Evolutionary conservation across 2,329 filamentous ascomycete species (phyloP), one percentile per base, ranked within the genome.

Genomic region (Apiospora arundinis): DNA sequence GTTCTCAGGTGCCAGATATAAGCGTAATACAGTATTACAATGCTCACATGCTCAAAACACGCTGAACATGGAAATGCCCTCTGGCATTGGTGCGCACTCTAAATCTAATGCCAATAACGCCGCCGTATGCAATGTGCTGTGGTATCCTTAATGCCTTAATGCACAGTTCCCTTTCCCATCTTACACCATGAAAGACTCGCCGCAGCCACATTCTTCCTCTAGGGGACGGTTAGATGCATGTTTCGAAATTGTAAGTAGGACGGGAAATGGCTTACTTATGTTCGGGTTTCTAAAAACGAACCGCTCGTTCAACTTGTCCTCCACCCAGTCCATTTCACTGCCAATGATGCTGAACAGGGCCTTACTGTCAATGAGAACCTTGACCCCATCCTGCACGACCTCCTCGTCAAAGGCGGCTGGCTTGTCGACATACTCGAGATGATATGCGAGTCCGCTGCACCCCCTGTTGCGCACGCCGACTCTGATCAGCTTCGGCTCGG

Each of bases 251-350:
- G 18, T 21, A 11, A 21, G 42, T 18, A 42, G 37, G 5, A 16
- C 9, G 32, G 52, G 40, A 9, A n/a, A 6, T 1, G 5, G 14
- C 95, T 90, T 85, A 97, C 95, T 99, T 80, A 98, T 98, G 79
- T 99, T 99, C 2, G 96, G 96, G 81, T 99, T 99, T 80, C 90
- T 92, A 84, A 99, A 99, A 68, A 97, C 91, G 82, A 99, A 99
- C 75, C 93, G 88, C 82, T 95, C 90, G 81, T 92, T 97, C 74
- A 99, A 84, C 85, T 97, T 97, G 78, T 98, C 96, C 83, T 98
- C 95, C 14, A 95, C 88, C 95, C 95, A 99, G 80, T 99, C 96
- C 96, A 99, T 99, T 84, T 98, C 95, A 79, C 93, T 97, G 6
- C 96, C 96, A 77, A 99, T 98, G 70, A 99, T 98, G 82, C 95